Base-by-base conservation (phyloP, 1,139 yeast species). In the Magnusiomyces sp. region DNA sequence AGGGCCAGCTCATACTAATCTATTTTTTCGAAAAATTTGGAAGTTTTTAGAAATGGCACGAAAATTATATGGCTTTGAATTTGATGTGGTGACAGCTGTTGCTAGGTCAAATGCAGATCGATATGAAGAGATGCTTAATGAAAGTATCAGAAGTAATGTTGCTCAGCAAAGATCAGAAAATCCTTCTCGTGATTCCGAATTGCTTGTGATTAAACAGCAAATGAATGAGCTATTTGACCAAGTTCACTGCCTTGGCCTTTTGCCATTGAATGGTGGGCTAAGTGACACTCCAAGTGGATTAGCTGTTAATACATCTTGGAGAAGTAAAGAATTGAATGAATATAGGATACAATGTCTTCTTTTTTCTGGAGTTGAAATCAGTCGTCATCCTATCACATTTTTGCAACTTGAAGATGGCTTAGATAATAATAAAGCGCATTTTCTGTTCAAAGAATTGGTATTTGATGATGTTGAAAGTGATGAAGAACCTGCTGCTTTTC, bases 271-370 rank as follows among this genome's bases (percentile, higher is more conserved):
- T 40, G 54, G 54, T 10, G 54, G 54, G 10, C 36, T 51, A 13
- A 47, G 50, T 33, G 54, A 51, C 17, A 47, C 49, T 5, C 54
- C 54, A 2, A 46, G 37, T 29, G 54, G 54, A 4, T 45, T 51
- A 32, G 51, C 40, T 2, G 19, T 41, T 11, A 14, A 14, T 5
- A n/a, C 39, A 20, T 19, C 43, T 11, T 36, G 10, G 9, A 40
- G 36, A 14, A 27, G 44, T 11, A 13, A 45, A 6, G 50, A 46
- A 11, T 43, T 41, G 43, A 47, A 51, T 23, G 33, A 36, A 7
- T 51, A 51, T 20, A 43, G 54, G 2, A 40, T 43, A 17, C 52
- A 51, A 23, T 51, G 54, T 29, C n/a, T 49, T 14, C 43, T 51
- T 16, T 51, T 49, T 43, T 46, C 54, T 6, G 54, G 50, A 5